Conservation (phyloP, 2,329 filamentous ascomycete genomes). For the Fonsecaea monophora region DNA sequence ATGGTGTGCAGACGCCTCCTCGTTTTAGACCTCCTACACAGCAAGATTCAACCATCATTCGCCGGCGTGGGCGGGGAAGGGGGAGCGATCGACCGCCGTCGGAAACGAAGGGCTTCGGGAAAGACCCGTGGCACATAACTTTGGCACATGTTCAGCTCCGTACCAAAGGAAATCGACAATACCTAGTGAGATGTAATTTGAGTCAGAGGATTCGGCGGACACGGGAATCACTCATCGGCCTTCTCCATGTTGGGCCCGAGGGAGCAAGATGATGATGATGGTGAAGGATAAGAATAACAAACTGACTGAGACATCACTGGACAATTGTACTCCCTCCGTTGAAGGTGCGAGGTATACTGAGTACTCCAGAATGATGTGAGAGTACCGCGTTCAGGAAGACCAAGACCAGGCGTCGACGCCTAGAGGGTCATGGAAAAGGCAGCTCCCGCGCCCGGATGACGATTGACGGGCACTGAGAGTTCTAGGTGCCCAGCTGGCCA, state of each 20-base stretch:
- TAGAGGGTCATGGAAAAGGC: background rate
- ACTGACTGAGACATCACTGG: background rate
- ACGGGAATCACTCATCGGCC: background rate
- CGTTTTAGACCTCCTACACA: background rate
- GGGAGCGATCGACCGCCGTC: conserved; percentile 17
- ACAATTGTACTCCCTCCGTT: background rate
- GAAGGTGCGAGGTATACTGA: background rate
- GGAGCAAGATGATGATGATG: background rate
- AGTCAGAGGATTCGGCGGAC: background rate
- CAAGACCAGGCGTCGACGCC: background rate
- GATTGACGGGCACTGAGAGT: conserved; percentile 6
- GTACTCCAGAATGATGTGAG: background rate
- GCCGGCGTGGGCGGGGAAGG: conserved; percentile 20
- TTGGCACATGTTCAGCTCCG: background rate
- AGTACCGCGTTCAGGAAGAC: background rate
- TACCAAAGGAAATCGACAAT: background rate
- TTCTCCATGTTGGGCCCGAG: background rate
- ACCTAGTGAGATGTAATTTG: background rate
- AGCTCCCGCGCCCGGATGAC: conserved; percentile 17
- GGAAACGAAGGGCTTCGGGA: background rate
- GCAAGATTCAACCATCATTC: conserved; percentile 14
- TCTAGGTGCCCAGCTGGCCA: conserved; percentile 9
- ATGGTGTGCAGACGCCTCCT: background rate
- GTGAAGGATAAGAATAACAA: conserved; percentile 7
- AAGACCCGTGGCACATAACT: background rate